Conservation (phyloP, 2,329 filamentous ascomycete genomes). For the Fusarium decemcellulare region DNA sequence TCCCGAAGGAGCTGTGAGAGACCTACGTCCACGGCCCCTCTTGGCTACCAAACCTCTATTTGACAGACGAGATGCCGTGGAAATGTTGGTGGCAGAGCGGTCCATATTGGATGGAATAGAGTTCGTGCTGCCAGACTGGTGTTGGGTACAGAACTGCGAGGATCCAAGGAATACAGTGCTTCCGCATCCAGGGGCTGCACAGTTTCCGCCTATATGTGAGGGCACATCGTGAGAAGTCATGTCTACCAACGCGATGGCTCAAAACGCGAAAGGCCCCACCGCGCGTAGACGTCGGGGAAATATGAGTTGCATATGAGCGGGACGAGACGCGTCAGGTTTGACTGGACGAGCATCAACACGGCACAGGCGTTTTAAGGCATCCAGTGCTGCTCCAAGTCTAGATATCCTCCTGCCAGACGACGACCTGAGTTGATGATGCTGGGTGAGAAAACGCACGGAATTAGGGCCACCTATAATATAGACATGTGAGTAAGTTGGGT, state of each 20-base stretch:
- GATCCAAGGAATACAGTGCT: conserved; percentile 23
- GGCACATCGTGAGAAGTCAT: conserved; percentile 32
- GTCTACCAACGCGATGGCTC: conserved; percentile 22
- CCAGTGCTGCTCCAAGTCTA: neutral
- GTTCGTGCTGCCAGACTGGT: conserved; percentile 16
- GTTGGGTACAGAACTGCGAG: conserved; percentile 34
- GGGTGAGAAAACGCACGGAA: conserved; percentile 20
- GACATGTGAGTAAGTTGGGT: conserved; percentile 19
- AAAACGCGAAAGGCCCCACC: conserved; percentile 19
- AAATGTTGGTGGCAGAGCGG: conserved; percentile 4
- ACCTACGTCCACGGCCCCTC: conserved; percentile 25
- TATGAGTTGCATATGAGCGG: conserved; percentile 1
- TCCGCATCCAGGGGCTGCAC: conserved; percentile 25
- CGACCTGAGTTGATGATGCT: neutral
- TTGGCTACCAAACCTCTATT: conserved; percentile 30
- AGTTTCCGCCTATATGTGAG: conserved; percentile 33
- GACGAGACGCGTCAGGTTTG: neutral
- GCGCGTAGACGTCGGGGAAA: conserved; percentile 11
- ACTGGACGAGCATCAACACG: conserved; percentile 6
- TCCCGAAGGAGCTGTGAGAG: conserved; percentile 11
- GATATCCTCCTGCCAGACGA: neutral
- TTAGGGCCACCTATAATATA: conserved; percentile 8
- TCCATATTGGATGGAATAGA: neutral
- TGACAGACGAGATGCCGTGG: conserved; percentile 9
- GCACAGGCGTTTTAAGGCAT: conserved; percentile 5